Evolutionary conservation across 345 rosid genomes (phyloP).

Genomic region (Isatis tinctoria): DNA sequence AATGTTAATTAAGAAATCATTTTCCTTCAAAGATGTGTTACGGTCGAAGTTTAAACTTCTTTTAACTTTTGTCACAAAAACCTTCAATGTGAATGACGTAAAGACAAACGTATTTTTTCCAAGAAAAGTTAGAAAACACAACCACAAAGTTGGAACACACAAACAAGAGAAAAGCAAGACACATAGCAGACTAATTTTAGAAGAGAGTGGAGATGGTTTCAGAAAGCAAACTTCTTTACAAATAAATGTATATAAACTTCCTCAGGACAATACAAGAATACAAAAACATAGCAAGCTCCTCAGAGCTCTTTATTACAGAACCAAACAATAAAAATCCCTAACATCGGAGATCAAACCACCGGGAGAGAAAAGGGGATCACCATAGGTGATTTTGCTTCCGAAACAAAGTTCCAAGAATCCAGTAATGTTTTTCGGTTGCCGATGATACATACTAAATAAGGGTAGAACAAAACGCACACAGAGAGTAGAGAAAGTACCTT

Average conservation of each 20-base stretch:
- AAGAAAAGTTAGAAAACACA: not conserved
- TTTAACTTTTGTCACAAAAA: not conserved
- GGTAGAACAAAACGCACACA: slow-evolving; percentile 18
- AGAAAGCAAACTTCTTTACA: slow-evolving; percentile 30
- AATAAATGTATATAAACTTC: slow-evolving; percentile 29
- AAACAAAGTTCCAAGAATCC: slow-evolving; percentile 23
- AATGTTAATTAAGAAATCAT: not conserved
- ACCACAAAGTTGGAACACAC: not conserved
- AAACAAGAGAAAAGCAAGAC: not conserved
- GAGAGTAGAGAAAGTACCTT: slow-evolving; percentile 9
- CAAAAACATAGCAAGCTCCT: slow-evolving; percentile 27
- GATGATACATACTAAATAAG: slow-evolving; percentile 22
- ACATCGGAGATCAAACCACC: slow-evolving; percentile 24
- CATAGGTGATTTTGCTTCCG: slow-evolving; percentile 5
- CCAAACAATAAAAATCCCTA: slow-evolving; percentile 29
- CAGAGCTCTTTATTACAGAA: slow-evolving; percentile 30
- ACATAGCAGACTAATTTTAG: not conserved
- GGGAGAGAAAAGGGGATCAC: not conserved
- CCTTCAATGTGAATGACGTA: not conserved
- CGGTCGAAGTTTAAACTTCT: not conserved
- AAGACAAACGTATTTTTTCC: not conserved
- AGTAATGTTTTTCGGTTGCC: not conserved
- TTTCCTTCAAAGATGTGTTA: not conserved
- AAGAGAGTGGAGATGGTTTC: not conserved
- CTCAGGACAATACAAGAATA: slow-evolving; percentile 26